phyloP scores from a whole-genome alignment of 164 flowering plant species.

The Macadamia tetraphylla region DNA sequence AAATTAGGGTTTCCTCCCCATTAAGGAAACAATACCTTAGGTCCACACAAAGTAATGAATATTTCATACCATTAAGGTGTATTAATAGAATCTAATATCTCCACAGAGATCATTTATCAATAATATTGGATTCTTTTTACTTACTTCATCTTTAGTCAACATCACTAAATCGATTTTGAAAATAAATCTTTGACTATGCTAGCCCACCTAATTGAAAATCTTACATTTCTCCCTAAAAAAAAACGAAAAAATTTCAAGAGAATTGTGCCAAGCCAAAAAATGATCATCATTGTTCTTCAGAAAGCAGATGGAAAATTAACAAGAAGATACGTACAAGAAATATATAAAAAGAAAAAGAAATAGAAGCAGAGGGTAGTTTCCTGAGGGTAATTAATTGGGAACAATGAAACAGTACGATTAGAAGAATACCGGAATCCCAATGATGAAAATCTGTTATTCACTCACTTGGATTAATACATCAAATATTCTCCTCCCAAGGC shows the following conservation, averaged over 20 bases:
- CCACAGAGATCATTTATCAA: too few species aligned
- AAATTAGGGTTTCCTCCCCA: too few species aligned
- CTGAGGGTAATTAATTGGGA: neutral
- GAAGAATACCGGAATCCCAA: neutral
- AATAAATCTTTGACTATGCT: too few species aligned
- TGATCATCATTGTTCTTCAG: neutral
- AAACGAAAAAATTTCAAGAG: neutral
- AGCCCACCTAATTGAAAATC: too few species aligned
- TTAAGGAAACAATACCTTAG: too few species aligned
- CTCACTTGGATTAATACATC: slow-evolving; percentile 80
- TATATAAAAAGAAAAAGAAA: neutral
- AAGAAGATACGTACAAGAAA: neutral
- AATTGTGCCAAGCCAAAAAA: neutral
- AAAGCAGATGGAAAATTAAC: neutral
- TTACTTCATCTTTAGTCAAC: too few species aligned
- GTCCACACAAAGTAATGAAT: too few species aligned
- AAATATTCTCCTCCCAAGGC: slow-evolving; percentile 65
- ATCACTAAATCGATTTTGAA: too few species aligned
- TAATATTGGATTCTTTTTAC: too few species aligned
- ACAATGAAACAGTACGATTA: neutral
- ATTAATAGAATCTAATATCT: too few species aligned
- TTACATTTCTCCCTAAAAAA: slow-evolving; percentile 30
- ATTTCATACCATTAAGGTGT: too few species aligned
- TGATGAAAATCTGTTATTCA: neutral
- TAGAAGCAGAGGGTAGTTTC: neutral